Conservation (phyloP, 768 basidiomycete species). For the Chalciporus chontae region DNA sequence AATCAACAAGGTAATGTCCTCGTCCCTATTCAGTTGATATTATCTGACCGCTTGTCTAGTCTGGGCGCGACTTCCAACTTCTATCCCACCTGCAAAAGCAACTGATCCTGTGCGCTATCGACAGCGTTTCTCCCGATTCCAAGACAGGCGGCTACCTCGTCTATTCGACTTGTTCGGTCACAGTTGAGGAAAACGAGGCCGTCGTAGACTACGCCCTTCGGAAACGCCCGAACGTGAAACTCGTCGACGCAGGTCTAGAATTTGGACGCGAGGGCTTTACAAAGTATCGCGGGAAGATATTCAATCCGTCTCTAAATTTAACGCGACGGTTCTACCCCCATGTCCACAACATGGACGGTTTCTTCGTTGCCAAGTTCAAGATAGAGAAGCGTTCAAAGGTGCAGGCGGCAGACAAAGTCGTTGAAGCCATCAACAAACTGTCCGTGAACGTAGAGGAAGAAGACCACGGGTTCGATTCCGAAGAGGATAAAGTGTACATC, state of each 20-base stretch:
- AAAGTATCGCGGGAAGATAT: conserved; percentile 86
- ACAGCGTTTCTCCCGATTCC: conserved; percentile 87
- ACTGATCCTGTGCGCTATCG: conserved; percentile 95
- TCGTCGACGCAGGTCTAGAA: conserved; percentile 88
- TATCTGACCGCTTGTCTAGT: conserved; percentile 42
- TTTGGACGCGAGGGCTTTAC: conserved; percentile 94
- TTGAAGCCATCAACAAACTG: conserved; percentile 23
- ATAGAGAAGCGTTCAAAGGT: conserved; percentile 74
- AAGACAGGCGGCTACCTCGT: conserved; percentile 92
- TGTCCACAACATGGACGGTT: conserved; percentile 99
- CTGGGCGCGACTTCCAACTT: conserved; percentile 91
- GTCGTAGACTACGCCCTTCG: conserved; percentile 96
- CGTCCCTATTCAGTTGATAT: neutral
- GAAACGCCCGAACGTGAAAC: conserved; percentile 88
- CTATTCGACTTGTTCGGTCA: conserved; percentile 98
- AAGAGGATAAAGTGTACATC: conserved; percentile 74
- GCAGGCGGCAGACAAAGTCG: conserved; percentile 27
- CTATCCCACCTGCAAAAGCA: conserved; percentile 98
- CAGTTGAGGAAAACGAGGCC: conserved; percentile 96
- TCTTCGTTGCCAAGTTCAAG: conserved; percentile 98
- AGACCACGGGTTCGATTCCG: conserved; percentile 62
- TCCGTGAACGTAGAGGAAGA: conserved; percentile 21
- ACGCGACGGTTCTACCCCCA: conserved; percentile 94
- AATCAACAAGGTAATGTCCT: conserved; percentile 79
- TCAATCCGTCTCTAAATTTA: conserved; percentile 71